These are phyloP conservation scores for Leptographium procerum DNA, from an alignment of 2,329 filamentous ascomycete species.

Conservation along the genomic window DNA sequence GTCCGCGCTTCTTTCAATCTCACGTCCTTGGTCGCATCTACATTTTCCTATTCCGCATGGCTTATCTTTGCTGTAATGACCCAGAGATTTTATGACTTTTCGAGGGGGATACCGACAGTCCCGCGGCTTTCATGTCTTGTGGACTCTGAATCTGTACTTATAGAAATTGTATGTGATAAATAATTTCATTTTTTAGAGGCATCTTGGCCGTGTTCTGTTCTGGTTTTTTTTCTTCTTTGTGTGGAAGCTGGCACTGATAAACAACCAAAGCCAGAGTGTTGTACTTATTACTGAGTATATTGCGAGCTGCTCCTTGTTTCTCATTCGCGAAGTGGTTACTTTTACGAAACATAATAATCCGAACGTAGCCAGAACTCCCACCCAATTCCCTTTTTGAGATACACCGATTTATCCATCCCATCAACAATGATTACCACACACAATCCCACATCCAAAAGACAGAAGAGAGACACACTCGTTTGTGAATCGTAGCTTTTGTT, in stretches of 20 bases:
- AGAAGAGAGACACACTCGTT: not conserved
- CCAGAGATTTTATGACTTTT: not conserved
- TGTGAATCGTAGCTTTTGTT: not conserved
- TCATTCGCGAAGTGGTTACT: not conserved
- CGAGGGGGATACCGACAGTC: not conserved
- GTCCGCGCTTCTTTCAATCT: not conserved
- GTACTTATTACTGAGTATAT: conserved; percentile 10
- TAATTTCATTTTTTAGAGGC: not conserved
- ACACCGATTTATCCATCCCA: not conserved
- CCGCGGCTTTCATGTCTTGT: not conserved
- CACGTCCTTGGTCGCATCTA: not conserved
- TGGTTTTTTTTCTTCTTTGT: too few species aligned
- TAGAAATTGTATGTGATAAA: not conserved
- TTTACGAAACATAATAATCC: conserved; percentile 7
- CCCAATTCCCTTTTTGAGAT: not conserved
- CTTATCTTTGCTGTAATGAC: not conserved
- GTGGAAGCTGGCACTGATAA: not conserved
- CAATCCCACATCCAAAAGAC: not conserved
- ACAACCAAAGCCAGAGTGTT: conserved; percentile 3
- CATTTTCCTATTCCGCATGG: not conserved
- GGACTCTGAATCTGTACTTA: not conserved
- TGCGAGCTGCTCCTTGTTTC: conserved; percentile 1
- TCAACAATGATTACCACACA: not conserved
- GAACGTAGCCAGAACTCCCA: conserved; percentile 14
- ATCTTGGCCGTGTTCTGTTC: not conserved